Evolutionary conservation across 148 eudicot species (phyloP).

Genomic region (Amaranthus hypochondriacus): DNA sequence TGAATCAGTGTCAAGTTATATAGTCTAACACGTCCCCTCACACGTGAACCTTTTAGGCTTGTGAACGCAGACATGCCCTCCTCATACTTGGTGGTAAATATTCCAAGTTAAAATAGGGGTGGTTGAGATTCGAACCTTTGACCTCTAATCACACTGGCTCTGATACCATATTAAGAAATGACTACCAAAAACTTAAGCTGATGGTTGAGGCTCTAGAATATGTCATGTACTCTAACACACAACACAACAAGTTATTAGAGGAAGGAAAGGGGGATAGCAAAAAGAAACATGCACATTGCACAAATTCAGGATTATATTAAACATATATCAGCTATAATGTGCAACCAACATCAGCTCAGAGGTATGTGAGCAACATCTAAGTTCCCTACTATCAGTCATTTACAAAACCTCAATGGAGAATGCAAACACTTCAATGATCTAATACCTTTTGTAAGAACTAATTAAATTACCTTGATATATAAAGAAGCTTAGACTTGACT

Average conservation of each 20-base stretch:
- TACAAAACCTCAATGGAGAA: neutral
- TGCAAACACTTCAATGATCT: neutral
- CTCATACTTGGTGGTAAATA: too few relatives aligned
- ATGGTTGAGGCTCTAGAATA: too few relatives aligned
- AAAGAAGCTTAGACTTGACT: neutral
- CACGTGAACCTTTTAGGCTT: too few relatives aligned
- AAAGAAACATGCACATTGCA: neutral
- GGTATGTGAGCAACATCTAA: neutral
- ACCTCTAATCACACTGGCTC: too few relatives aligned
- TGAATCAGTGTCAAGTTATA: too few relatives aligned
- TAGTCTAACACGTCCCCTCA: too few relatives aligned
- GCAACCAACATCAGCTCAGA: neutral
- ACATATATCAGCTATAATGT: neutral
- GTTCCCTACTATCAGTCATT: neutral
- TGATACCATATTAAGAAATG: too few relatives aligned
- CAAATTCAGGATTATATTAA: neutral
- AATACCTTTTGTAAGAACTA: neutral
- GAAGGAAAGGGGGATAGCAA: neutral
- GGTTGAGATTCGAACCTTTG: too few relatives aligned
- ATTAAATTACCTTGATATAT: neutral
- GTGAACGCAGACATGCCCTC: too few relatives aligned
- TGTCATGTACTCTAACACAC: too few relatives aligned
- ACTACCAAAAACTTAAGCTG: too few relatives aligned
- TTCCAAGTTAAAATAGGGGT: too few relatives aligned
- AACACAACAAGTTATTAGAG: neutral